These are phyloP conservation scores for Craterostigma plantagineum DNA, from an alignment of 257 asterid species.

Conservation along the genomic window DNA sequence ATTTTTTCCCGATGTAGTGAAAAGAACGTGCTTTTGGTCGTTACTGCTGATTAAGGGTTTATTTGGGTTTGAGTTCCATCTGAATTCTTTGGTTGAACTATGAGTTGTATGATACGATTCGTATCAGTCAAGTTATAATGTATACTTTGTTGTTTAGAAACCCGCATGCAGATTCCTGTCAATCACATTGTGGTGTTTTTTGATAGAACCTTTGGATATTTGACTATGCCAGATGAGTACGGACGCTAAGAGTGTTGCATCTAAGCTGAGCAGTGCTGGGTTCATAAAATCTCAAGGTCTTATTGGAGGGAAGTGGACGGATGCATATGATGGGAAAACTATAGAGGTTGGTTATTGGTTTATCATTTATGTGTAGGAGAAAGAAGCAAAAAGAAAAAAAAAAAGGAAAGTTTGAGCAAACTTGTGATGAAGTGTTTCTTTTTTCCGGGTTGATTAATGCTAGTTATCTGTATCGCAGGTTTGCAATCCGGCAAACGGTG, in stretches of 20 bases:
- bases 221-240: slow-evolving; percentile 46
- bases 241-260: slow-evolving; percentile 39
- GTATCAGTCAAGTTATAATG: too few species aligned
- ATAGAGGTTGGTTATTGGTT: slow-evolving; percentile 43
- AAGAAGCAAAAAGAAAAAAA: too few species aligned
- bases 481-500: slow-evolving; percentile 84
- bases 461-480: slow-evolving; percentile 24
- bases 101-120: too few species aligned
- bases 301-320: slow-evolving; percentile 86
- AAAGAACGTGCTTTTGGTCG: too few species aligned
- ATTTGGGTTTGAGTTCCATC: too few species aligned
- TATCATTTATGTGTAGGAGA: background rate
- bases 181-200: background rate
- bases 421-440: background rate
- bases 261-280: slow-evolving; percentile 54
- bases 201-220: slow-evolving; percentile 1
- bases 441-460: background rate
- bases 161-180: slow-evolving; percentile 4
- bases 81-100: too few species aligned
- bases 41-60: too few species aligned
- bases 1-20: too few species aligned
- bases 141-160: too few species aligned
- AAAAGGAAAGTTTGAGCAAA: background rate
- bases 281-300: slow-evolving; percentile 63
- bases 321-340: slow-evolving; percentile 78